A percentile compares a stretch with the other conserved stretches of the same genome.
These are phyloP conservation scores for Neopestalotiopsis sp. DNA, from an alignment of 2,329 filamentous ascomycete species.

Conservation along the genomic window DNA sequence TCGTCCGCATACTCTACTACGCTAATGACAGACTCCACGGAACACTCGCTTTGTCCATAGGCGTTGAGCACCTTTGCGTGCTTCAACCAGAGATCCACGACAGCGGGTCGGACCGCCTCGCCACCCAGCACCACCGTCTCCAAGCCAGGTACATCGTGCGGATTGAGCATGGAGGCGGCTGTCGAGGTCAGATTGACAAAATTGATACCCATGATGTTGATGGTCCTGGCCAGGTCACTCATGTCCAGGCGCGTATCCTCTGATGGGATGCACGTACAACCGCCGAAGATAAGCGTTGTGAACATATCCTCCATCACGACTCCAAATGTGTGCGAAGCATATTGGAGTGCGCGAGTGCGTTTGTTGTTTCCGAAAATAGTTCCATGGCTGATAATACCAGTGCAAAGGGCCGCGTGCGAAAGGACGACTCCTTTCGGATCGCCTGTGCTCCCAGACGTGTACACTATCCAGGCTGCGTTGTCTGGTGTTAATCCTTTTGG, in stretches of 20 bases:
- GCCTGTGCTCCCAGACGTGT: slow-evolving; percentile 58
- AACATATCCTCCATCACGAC: slow-evolving; percentile 42
- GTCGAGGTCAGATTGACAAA: slow-evolving; percentile 9
- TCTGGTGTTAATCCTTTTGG: neutral
- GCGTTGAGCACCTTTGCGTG: slow-evolving; percentile 6
- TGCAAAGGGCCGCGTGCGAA: slow-evolving; percentile 27
- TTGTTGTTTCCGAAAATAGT: slow-evolving; percentile 21
- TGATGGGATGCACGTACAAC: slow-evolving; percentile 43
- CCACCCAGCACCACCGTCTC: slow-evolving; percentile 12
- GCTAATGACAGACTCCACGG: slow-evolving; percentile 9
- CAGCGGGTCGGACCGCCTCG: slow-evolving; percentile 8
- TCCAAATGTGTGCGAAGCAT: slow-evolving; percentile 42
- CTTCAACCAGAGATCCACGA: neutral
- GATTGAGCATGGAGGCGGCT: slow-evolving; percentile 4
- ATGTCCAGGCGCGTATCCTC: slow-evolving; percentile 39
- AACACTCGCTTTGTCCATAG: slow-evolving; percentile 14
- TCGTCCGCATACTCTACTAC: neutral
- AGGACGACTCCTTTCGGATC: slow-evolving; percentile 53
- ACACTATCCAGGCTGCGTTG: slow-evolving; percentile 34
- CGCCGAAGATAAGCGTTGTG: slow-evolving; percentile 41
- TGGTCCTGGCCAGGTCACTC: slow-evolving; percentile 4
- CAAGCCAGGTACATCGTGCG: slow-evolving; percentile 1
- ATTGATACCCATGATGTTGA: neutral
- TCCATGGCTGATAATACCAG: slow-evolving; percentile 23
- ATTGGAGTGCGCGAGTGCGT: slow-evolving; percentile 25